phyloP scores from a whole-genome alignment of 805 yeast species.

The Candida lessepsii region DNA sequence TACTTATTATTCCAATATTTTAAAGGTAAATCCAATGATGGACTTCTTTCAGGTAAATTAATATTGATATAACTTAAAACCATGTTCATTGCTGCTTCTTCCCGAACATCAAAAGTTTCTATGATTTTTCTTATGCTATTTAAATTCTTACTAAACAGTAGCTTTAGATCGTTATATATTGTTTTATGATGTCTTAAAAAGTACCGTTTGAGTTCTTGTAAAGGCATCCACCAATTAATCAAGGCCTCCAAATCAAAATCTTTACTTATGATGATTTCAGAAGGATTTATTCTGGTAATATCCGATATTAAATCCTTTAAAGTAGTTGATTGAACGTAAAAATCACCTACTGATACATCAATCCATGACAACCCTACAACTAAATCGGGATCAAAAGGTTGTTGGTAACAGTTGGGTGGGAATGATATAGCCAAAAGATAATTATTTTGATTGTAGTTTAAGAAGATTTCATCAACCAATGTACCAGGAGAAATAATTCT shows the following conservation, averaged over 20 bases:
- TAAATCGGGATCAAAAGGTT: conserved; percentile 38
- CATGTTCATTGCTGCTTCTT: conserved; percentile 59
- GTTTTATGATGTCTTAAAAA: conserved; percentile 53
- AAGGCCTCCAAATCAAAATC: conserved; percentile 39
- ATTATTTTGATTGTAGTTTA: conserved; percentile 71
- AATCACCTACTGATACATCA: conserved; percentile 81
- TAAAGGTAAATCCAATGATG: conserved; percentile 66
- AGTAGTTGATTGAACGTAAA: conserved; percentile 64
- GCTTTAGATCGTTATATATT: conserved; percentile 29
- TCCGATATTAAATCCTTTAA: conserved; percentile 64
- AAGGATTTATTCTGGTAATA: conserved; percentile 74
- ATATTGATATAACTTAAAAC: conserved; percentile 64
- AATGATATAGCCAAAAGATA: conserved; percentile 64
- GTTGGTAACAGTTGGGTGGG: conserved; percentile 45
- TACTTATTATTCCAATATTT: conserved; percentile 50
- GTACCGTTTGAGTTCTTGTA: conserved; percentile 58
- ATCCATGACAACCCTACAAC: conserved; percentile 82
- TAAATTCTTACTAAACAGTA: conserved; percentile 30
- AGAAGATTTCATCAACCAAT: conserved; percentile 77
- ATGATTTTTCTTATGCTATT: conserved; percentile 36
- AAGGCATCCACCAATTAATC: conserved; percentile 51
- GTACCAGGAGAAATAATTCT: conserved; percentile 93
- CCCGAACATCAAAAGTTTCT: conserved; percentile 40
- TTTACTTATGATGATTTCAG: conserved; percentile 67
- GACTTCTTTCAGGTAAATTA: conserved; percentile 66